phyloP scores from a whole-genome alignment of 768 basidiomycete genomes.

The Leccinellum albellum region DNA sequence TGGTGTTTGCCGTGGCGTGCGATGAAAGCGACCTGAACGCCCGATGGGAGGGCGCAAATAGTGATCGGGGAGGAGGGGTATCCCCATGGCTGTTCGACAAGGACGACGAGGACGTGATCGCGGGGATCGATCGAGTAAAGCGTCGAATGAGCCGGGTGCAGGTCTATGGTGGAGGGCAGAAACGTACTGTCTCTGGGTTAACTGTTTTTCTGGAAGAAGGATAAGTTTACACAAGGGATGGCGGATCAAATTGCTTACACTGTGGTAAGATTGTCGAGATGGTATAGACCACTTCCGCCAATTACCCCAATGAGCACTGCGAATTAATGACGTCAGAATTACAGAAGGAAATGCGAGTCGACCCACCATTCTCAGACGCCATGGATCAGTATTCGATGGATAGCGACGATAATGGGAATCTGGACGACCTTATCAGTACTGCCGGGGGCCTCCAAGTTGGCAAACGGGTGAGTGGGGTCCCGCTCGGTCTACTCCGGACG shows the following conservation, averaged over 20 bases:
- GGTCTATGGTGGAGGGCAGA: background rate
- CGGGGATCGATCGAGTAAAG: too few species aligned
- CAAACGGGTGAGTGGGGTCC: background rate
- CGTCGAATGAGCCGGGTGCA: background rate
- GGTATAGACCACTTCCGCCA: constrained; percentile 89
- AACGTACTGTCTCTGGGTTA: constrained; percentile 74
- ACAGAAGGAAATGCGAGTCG: background rate
- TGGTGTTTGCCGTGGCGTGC: constrained; percentile 88
- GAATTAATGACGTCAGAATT: background rate
- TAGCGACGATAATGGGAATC: background rate
- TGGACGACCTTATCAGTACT: background rate
- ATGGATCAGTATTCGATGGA: constrained; percentile 4
- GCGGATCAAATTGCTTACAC: constrained; percentile 52
- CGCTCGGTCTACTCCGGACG: background rate
- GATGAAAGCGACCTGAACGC: constrained; percentile 80
- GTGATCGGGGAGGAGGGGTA: constrained; percentile 85
- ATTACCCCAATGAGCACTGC: constrained; percentile 84
- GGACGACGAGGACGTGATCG: too few species aligned
- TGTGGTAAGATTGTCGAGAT: constrained; percentile 85
- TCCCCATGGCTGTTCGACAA: constrained; percentile 82
- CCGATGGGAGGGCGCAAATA: constrained; percentile 85
- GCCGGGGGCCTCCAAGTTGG: background rate
- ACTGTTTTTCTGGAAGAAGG: constrained; percentile 59
- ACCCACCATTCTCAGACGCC: constrained; percentile 17
- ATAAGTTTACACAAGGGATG: background rate